Evolutionary conservation across 1,284 basidiomycete genomes (phyloP), one percentile per base, ranked within the genome.

Genomic region (Apiotrichum sp.): DNA sequence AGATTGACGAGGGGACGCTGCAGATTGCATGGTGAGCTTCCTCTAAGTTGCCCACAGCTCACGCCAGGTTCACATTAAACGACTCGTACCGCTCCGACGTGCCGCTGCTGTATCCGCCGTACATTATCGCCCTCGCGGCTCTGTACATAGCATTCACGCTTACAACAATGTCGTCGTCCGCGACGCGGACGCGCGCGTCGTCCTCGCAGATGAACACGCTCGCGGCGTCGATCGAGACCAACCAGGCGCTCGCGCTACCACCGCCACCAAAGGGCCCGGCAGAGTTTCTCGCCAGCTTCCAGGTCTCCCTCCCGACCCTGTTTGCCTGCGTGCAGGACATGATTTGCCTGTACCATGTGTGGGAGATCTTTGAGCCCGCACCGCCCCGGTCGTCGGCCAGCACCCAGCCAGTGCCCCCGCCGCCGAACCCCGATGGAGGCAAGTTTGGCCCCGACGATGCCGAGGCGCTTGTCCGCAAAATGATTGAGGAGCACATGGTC

Each of bases 61-160:
- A 46, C 48, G 10, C n/a, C 47, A 93, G 92, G 90, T 92, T 93
- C 72, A 84, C 97, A 62, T 86, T 98, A 68, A 98, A 98, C 77
- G 96, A 98, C 74, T 91, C 88, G 0, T 98, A 93, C 71, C 86
- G 91, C 50, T 91, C 89, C 1, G 88, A 93, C 53, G 78, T 98
- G 10, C 90, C 89, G 64, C 83, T 98, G 9, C 77, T 96, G 38
- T 88, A 98, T 68, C 92, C 95, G 0, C 95, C 95, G 0, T 92
- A 97, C 72, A 81, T 98, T 56, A 87, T 98, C 59, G 93, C 95
- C 14, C 83, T 98, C 58, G 86, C 93, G 0, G 86, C 91, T 0
- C 82, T 98, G 55, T 97, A 92, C 75, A 83, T 97, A 58, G 86
- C 86, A 0, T 84, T 92, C 66, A 70, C 68, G 48, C 55, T 77